Conservation (phyloP, 1,284 basidiomycete genomes). For the Sporisorium sorghi region DNA sequence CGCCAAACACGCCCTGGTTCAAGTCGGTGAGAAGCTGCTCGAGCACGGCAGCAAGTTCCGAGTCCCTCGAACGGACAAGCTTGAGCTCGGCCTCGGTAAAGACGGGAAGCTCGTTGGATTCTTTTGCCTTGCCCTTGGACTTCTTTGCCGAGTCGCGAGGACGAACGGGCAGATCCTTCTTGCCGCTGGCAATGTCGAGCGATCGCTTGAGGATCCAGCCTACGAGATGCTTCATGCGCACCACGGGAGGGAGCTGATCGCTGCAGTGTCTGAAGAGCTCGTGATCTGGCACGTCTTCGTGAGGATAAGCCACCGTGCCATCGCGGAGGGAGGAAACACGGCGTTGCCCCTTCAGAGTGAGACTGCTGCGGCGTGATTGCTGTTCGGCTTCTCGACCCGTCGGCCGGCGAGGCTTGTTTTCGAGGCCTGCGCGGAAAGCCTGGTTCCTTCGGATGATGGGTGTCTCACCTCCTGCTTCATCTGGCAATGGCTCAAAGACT, state of each 20-base stretch:
- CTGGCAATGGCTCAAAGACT: slow-evolving; percentile 49
- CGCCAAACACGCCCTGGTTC: slow-evolving; percentile 57
- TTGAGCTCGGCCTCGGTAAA: slow-evolving; percentile 52
- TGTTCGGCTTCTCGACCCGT: slow-evolving; percentile 33
- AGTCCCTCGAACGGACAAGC: slow-evolving; percentile 28
- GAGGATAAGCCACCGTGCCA: slow-evolving; percentile 58
- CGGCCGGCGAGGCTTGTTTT: slow-evolving; percentile 40
- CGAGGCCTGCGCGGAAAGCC: slow-evolving; percentile 48
- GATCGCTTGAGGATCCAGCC: slow-evolving; percentile 61
- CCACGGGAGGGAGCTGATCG: slow-evolving; percentile 57
- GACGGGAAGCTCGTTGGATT: slow-evolving; percentile 22
- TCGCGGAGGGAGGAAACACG: slow-evolving; percentile 59
- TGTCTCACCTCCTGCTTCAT: slow-evolving; percentile 49
- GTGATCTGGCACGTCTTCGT: slow-evolving; percentile 61
- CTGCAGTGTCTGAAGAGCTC: slow-evolving; percentile 61
- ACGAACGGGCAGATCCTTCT: slow-evolving; percentile 29
- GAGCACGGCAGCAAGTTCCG: slow-evolving; percentile 43
- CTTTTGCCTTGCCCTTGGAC: slow-evolving; percentile 36
- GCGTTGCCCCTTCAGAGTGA: slow-evolving; percentile 59
- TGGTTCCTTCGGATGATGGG: slow-evolving; percentile 53
- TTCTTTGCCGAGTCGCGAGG: slow-evolving; percentile 31
- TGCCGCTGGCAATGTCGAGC: slow-evolving; percentile 49
- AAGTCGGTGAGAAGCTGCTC: slow-evolving; percentile 56
- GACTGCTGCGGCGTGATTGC: slow-evolving; percentile 51
- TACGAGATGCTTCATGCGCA: slow-evolving; percentile 60